phyloP scores from a whole-genome alignment of 257 asterid species.

The Solanum microdontum region DNA sequence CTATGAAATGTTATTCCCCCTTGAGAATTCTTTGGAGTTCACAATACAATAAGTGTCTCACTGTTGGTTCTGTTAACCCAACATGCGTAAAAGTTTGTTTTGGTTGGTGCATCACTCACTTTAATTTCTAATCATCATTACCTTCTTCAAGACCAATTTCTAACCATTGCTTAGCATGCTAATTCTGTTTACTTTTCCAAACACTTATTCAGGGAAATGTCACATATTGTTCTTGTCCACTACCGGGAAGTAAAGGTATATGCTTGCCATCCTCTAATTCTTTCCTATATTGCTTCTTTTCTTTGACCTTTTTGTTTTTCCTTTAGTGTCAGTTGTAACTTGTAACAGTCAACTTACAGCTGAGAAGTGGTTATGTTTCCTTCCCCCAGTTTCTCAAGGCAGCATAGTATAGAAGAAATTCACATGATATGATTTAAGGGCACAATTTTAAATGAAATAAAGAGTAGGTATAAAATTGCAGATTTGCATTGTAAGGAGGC shows the following conservation, averaged over 20 bases:
- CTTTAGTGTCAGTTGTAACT: not conserved
- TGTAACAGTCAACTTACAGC: not conserved
- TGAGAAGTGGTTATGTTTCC: not conserved
- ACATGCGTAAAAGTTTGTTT: not conserved
- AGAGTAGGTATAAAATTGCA: not conserved
- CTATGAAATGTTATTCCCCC: not conserved
- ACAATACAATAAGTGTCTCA: not conserved
- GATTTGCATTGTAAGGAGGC: not conserved
- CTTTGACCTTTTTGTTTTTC: not conserved
- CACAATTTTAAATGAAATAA: not conserved
- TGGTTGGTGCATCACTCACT: not conserved
- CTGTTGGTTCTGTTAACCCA: not conserved
- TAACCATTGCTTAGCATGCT: not conserved
- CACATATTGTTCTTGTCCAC: constrained; percentile 94
- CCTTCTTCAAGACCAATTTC: constrained; percentile 1
- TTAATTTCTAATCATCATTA: not conserved
- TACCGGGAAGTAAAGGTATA: constrained; percentile 90
- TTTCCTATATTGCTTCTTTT: constrained; percentile 1
- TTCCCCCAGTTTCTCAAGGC: not conserved
- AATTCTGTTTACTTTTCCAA: constrained; percentile 12
- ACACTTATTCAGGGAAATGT: constrained; percentile 48
- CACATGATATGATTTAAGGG: not conserved
- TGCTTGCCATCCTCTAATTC: constrained; percentile 6
- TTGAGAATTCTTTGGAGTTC: not conserved
- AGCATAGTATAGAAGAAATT: not conserved